A percentile compares a stretch with the other conserved stretches of the same genome.
These are phyloP conservation scores for Pythium folliculosum DNA, from an alignment of 352 stramenopile genomes.

Conservation along the genomic window DNA sequence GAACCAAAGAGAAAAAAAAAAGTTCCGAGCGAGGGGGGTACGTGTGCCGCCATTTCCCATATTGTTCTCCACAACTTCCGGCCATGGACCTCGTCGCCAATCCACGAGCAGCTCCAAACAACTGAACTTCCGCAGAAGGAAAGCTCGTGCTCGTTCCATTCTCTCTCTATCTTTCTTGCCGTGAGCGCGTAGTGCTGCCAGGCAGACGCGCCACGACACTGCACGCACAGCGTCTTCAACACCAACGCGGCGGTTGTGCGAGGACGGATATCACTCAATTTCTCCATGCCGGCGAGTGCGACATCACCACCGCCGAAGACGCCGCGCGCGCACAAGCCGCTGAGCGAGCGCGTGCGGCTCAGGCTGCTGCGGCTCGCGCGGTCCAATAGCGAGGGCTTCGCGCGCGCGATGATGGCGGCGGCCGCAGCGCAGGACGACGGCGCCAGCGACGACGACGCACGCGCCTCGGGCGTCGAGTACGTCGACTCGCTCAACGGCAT, in stretches of 20 bases:
- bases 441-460: not conserved
- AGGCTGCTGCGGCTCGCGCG: conserved; percentile 22
- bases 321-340: conserved; percentile 1
- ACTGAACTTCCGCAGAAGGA: too few species aligned
- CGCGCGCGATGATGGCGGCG: conserved; percentile 15
- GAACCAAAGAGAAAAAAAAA: conserved; percentile 4
- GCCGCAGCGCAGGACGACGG: conserved; percentile 13
- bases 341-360: conserved; percentile 6
- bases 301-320: not conserved
- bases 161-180: too few species aligned
- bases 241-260: too few species aligned
- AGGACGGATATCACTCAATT: too few species aligned
- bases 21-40: not conserved
- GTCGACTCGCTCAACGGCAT: conserved; percentile 29
- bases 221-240: not conserved
- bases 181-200: too few species aligned
- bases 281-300: not conserved
- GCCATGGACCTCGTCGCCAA: not conserved
- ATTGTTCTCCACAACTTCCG: not conserved
- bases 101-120: too few species aligned
- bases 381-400: conserved; percentile 25
- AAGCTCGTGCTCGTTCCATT: not conserved
- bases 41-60: conserved; percentile 1
- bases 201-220: too few species aligned
- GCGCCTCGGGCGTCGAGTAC: conserved; percentile 14